phyloP scores from a whole-genome alignment of 139 green algal species.

The Closterium sp. region DNA sequence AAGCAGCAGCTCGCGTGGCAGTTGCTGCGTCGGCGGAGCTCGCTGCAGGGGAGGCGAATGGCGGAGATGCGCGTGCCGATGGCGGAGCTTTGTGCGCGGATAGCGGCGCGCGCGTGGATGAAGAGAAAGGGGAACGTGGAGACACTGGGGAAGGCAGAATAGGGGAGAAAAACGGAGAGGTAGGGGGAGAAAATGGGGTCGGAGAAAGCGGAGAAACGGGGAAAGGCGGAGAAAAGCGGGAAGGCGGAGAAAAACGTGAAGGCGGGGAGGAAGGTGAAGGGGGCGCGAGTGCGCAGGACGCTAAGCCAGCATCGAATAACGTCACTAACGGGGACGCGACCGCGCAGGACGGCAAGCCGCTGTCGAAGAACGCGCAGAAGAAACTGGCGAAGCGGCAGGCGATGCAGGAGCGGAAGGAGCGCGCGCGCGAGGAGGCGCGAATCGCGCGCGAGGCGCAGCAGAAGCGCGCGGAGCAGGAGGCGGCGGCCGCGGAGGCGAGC shows the following conservation, averaged over 20 bases:
- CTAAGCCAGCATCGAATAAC: background rate
- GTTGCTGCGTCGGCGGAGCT: background rate
- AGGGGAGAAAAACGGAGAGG: background rate
- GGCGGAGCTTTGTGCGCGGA: background rate
- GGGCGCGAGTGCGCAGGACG: background rate
- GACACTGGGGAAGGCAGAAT: background rate
- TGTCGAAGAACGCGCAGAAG: constrained; percentile 12
- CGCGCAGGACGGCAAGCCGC: background rate
- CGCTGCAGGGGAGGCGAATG: background rate
- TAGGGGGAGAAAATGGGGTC: background rate
- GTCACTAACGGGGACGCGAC: background rate
- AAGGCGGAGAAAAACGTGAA: background rate
- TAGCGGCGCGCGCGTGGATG: background rate
- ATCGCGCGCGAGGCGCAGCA: background rate
- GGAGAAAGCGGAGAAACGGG: background rate
- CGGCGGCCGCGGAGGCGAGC: background rate
- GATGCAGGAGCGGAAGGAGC: background rate
- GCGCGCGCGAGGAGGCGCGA: background rate
- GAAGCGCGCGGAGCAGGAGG: background rate
- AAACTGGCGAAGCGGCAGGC: constrained; percentile 1
- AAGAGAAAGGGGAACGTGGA: background rate
- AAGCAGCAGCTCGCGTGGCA: background rate
- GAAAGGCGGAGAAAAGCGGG: background rate
- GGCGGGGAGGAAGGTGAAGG: background rate
- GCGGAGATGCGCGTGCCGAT: background rate